Percentiles rank a stretch among this genome's conserved stretches.
Conservation (phyloP, 179 eudicot species). For the Vitellaria paradoxa region DNA sequence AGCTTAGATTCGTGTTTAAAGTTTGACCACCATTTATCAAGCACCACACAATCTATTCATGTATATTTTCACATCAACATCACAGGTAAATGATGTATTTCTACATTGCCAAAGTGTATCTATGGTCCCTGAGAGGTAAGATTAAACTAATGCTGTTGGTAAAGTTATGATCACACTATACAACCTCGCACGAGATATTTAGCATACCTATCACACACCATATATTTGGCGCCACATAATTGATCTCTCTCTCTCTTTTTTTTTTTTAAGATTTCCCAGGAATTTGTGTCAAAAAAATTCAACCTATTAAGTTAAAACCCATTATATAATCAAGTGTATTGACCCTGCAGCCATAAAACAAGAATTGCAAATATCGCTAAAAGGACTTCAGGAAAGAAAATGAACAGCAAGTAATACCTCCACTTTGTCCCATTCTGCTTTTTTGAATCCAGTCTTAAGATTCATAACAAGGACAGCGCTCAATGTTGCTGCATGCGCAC, state of each 20-base stretch:
- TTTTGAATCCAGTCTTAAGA: constrained; percentile 64
- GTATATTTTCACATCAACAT: neutral
- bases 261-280: neutral
- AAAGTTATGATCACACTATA: neutral
- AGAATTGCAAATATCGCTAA: neutral
- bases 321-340: neutral
- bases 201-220: neutral
- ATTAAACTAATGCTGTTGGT: neutral
- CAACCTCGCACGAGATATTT: neutral
- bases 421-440: constrained; percentile 86
- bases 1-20: neutral
- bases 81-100: neutral
- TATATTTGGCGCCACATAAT: neutral
- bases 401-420: constrained; percentile 47
- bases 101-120: neutral
- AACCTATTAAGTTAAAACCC: neutral
- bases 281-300: neutral
- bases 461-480: constrained; percentile 87
- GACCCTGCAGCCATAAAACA: neutral
- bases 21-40: neutral
- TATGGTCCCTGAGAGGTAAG: neutral
- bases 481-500: constrained; percentile 65
- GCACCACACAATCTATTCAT: neutral
- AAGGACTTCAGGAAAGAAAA: neutral
- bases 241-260: neutral